phyloP scores from a whole-genome alignment of 2,329 filamentous ascomycete species.

The Emydomyces testavorans region DNA sequence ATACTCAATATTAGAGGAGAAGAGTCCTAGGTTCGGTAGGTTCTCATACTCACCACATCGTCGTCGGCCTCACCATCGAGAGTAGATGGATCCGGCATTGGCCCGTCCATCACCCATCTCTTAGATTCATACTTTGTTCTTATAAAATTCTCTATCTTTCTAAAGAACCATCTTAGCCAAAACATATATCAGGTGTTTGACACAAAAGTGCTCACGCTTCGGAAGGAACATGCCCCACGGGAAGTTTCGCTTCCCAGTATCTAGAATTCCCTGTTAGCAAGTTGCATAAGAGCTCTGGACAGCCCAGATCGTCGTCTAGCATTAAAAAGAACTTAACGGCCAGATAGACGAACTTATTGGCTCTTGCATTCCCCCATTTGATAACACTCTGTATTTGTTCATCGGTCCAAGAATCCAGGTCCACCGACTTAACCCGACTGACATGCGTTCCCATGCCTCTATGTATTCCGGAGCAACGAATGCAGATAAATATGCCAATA shows the following conservation, averaged over 20 bases:
- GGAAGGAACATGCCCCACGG: constrained; percentile 78
- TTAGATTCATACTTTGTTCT: constrained; percentile 98
- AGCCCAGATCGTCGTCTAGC: too few species aligned
- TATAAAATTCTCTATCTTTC: constrained; percentile 99
- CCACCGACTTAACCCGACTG: constrained; percentile 93
- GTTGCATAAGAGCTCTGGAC: too few species aligned
- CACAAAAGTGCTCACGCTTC: constrained; percentile 49
- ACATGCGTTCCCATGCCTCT: constrained; percentile 98
- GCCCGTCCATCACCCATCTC: constrained; percentile 98
- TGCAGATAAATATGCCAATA: constrained; percentile 91
- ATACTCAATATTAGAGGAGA: constrained; percentile 17
- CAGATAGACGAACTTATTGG: constrained; percentile 60
- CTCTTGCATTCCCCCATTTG: constrained; percentile 88
- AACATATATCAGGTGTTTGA: neutral
- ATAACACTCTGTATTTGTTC: constrained; percentile 91
- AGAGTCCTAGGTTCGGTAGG: neutral
- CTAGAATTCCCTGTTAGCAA: constrained; percentile 29
- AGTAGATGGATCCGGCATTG: constrained; percentile 81
- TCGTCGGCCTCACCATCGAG: constrained; percentile 77
- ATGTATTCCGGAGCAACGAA: constrained; percentile 96
- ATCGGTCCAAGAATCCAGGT: constrained; percentile 96
- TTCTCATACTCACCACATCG: constrained; percentile 53
- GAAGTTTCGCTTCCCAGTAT: constrained; percentile 92
- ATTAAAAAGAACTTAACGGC: too few species aligned
- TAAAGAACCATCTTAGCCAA: constrained; percentile 20